Evolutionary conservation across 179 eudicot species (phyloP).

Genomic region (Patellifolia procumbens): DNA sequence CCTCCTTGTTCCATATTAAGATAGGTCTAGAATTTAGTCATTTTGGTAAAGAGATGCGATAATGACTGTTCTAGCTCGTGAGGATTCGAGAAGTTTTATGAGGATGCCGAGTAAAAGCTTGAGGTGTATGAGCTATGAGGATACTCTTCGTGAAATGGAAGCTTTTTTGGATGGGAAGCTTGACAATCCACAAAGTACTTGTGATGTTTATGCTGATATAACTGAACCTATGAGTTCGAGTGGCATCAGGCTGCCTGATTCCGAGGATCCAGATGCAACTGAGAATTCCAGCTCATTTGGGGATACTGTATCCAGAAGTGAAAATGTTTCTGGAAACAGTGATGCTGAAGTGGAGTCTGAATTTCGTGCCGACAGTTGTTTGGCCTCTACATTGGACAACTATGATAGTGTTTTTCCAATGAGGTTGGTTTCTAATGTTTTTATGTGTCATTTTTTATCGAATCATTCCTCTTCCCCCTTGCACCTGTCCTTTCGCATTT

Average conservation of each 20-base stretch:
- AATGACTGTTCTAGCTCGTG: slow-evolving; percentile 34
- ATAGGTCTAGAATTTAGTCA: slow-evolving; percentile 15
- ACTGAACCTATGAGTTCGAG: slow-evolving; percentile 35
- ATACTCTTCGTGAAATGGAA: slow-evolving; percentile 37
- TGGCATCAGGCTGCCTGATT: slow-evolving; percentile 36
- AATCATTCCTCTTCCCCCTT: background rate
- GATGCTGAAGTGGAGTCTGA: slow-evolving; percentile 88
- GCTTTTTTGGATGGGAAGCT: slow-evolving; percentile 44
- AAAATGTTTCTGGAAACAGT: slow-evolving; percentile 54
- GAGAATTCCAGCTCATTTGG: slow-evolving; percentile 92
- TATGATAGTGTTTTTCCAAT: slow-evolving; percentile 44
- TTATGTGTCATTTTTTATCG: background rate
- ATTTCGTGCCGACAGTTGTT: slow-evolving; percentile 45
- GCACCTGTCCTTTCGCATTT: background rate
- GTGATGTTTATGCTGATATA: slow-evolving; percentile 40
- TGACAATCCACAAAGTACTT: slow-evolving; percentile 28
- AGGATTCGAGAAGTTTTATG: slow-evolving; percentile 24
- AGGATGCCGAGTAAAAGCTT: slow-evolving; percentile 38
- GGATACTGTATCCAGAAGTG: slow-evolving; percentile 63
- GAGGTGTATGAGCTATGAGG: slow-evolving; percentile 43
- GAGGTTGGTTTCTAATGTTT: slow-evolving; percentile 46
- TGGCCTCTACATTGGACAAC: slow-evolving; percentile 48
- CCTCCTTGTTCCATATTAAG: background rate
- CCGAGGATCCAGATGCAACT: slow-evolving; percentile 72
- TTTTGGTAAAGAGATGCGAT: slow-evolving; percentile 24